These are phyloP conservation scores for Phylloporus sp. DNA, from an alignment of 768 basidiomycete species.

Conservation along the genomic window DNA sequence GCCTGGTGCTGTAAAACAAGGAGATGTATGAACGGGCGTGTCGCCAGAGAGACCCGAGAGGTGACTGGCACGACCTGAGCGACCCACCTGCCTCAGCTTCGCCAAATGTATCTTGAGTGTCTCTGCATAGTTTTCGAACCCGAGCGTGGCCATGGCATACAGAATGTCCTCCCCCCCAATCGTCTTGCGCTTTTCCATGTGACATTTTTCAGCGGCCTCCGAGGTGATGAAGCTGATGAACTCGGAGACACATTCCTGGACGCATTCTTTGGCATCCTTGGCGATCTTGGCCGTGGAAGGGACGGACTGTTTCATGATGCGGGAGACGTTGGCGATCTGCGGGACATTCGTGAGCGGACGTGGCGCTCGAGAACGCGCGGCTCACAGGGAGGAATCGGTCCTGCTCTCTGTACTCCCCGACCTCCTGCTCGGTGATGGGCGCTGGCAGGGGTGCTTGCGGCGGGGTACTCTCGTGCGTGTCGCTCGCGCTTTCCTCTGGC, in stretches of 20 bases:
- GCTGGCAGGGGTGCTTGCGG: slow-evolving; percentile 52
- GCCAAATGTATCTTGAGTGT: slow-evolving; percentile 89
- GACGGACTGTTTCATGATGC: slow-evolving; percentile 93
- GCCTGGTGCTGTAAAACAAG: slow-evolving; percentile 22
- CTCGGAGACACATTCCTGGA: slow-evolving; percentile 97
- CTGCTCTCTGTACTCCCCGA: slow-evolving; percentile 93
- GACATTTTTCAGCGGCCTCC: slow-evolving; percentile 93
- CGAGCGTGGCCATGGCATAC: slow-evolving; percentile 88
- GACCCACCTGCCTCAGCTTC: slow-evolving; percentile 74
- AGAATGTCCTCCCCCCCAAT: slow-evolving; percentile 97
- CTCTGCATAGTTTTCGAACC: slow-evolving; percentile 94
- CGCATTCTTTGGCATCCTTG: slow-evolving; percentile 97
- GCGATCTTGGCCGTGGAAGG: slow-evolving; percentile 92
- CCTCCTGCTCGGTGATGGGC: slow-evolving; percentile 87
- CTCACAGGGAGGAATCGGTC: slow-evolving; percentile 91
- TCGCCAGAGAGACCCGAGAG: not conserved
- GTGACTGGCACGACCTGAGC: no score
- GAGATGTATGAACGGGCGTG: not conserved
- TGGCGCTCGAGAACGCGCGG: slow-evolving; percentile 3
- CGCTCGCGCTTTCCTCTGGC: slow-evolving; percentile 35
- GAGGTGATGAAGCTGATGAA: slow-evolving; percentile 98
- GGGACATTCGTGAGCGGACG: not conserved
- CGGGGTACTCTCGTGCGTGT: slow-evolving; percentile 26
- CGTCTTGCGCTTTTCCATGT: slow-evolving; percentile 94
- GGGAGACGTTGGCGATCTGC: slow-evolving; percentile 95